These are phyloP conservation scores for slime mould (Dictyostelium discoideum) DNA, from an alignment of 78 protist genomes.

Conservation along the genomic window DNA sequence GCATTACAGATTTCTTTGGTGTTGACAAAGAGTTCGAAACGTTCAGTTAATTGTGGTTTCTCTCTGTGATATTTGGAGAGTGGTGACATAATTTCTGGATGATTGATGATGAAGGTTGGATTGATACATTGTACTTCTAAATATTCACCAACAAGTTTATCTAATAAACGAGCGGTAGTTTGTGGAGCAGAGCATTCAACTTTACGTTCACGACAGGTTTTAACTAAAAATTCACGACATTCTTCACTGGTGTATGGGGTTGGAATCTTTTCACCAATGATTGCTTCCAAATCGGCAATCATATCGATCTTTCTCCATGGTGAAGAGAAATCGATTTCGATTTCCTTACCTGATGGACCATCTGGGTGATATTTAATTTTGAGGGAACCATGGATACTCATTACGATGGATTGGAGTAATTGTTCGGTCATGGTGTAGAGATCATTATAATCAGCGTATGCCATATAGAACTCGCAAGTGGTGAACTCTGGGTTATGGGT, in stretches of 20 bases:
- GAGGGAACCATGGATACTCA: constrained; percentile 82
- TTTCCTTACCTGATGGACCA: constrained; percentile 66
- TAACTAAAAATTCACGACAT: constrained; percentile 83
- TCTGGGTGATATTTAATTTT: constrained; percentile 87
- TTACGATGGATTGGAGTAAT: constrained; percentile 85
- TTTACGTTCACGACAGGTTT: constrained; percentile 81
- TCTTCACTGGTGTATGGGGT: constrained; percentile 79
- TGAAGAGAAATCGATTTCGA: constrained; percentile 98
- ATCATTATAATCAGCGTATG: constrained; percentile 99
- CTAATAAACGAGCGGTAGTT: constrained; percentile 98
- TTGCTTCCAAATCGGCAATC: constrained; percentile 91
- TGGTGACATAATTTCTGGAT: constrained; percentile 99
- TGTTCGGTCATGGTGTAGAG: constrained; percentile 98
- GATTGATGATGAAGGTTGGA: constrained; percentile 99
- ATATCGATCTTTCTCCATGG: constrained; percentile 97
- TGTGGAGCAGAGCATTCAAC: constrained; percentile 96
- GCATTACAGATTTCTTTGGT: constrained; percentile 98
- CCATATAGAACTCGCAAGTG: constrained; percentile 99
- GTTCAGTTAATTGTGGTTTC: constrained; percentile 96
- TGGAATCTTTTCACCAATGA: constrained; percentile 83
- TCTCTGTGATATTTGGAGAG: constrained; percentile 98
- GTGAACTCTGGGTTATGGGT: constrained; percentile 99
- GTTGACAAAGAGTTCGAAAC: constrained; percentile 99
- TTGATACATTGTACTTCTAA: constrained; percentile 94
- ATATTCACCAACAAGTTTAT: constrained; percentile 95